Percentiles rank a stretch among this genome's conserved stretches.
These are phyloP conservation scores for Cryomyces minteri DNA, from an alignment of 495 filamentous ascomycete genomes.

Conservation along the genomic window DNA sequence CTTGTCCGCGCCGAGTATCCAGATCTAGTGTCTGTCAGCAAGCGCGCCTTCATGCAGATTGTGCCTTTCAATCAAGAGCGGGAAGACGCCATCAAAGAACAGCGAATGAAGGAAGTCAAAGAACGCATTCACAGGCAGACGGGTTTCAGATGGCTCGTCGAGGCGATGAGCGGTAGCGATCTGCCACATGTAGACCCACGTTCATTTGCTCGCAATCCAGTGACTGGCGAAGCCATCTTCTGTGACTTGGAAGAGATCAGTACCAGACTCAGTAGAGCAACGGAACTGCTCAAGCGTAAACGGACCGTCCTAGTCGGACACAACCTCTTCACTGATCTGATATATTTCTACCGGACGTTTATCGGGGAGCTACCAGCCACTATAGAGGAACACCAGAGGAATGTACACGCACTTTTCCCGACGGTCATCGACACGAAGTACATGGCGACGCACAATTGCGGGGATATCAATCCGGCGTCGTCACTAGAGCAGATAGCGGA, in stretches of 20 bases:
- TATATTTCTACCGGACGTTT: conserved; percentile 53
- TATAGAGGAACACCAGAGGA: conserved; percentile 37
- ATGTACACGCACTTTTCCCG: conserved; percentile 42
- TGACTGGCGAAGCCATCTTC: conserved; percentile 12
- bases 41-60: conserved; percentile 33
- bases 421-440: conserved; percentile 63
- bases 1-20: conserved; percentile 47
- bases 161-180: conserved; percentile 43
- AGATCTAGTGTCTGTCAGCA: conserved; percentile 26
- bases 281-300: conserved; percentile 24
- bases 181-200: conserved; percentile 28
- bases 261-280: conserved; percentile 16
- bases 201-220: conserved; percentile 17
- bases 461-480: conserved; percentile 29
- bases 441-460: conserved; percentile 38
- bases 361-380: conserved; percentile 43
- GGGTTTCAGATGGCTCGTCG: conserved; percentile 53
- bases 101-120: conserved; percentile 20
- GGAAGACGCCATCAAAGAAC: conserved; percentile 25
- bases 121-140: conserved; percentile 27
- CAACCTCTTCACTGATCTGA: conserved; percentile 58
- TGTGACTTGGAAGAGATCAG: conserved; percentile 12
- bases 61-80: conserved; percentile 26
- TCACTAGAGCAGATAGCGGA: conserved; percentile 32
- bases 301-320: conserved; percentile 49